phyloP scores from a whole-genome alignment of 495 filamentous ascomycete species.

The Daldinia concentrica region DNA sequence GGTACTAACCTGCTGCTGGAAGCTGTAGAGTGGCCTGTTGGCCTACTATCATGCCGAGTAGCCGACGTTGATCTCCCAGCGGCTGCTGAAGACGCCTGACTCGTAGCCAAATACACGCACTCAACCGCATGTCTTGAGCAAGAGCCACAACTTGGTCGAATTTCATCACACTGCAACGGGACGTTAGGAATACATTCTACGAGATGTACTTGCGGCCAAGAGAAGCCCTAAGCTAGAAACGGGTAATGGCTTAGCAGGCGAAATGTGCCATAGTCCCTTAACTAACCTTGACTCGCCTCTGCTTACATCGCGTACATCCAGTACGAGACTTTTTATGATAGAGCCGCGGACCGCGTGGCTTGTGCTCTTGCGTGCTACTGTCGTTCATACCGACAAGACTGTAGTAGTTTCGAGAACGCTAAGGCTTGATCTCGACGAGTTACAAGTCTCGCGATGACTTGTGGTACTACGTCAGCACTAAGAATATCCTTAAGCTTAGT shows the following conservation, averaged over 20 bases:
- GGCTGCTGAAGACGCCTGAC: slow-evolving; percentile 1
- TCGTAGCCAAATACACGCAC: slow-evolving; percentile 46
- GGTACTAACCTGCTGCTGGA: slow-evolving; percentile 1
- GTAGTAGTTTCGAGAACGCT: slow-evolving; percentile 2
- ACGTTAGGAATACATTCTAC: slow-evolving; percentile 32
- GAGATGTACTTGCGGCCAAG: slow-evolving; percentile 4
- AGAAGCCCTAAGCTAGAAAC: not conserved
- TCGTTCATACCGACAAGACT: slow-evolving; percentile 24
- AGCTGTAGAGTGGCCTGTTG: not conserved
- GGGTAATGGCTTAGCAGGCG: slow-evolving; percentile 3
- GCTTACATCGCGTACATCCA: slow-evolving; percentile 50
- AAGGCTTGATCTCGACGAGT: not conserved
- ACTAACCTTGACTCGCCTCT: slow-evolving; percentile 51
- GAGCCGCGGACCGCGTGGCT: slow-evolving; percentile 44
- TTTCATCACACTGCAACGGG: slow-evolving; percentile 51
- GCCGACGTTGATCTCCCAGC: slow-evolving; percentile 18
- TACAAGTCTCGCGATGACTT: not conserved
- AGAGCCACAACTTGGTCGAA: slow-evolving; percentile 49
- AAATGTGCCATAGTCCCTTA: not conserved
- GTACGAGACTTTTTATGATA: slow-evolving; percentile 51
- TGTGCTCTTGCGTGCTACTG: slow-evolving; percentile 26
- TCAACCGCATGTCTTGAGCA: slow-evolving; percentile 52
- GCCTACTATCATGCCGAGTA: slow-evolving; percentile 10
- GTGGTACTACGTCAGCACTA: not conserved
- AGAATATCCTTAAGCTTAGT: not conserved